Evolutionary conservation across 352 stramenopile genomes (phyloP), one percentile per base, ranked within the genome.

Genomic region (Plasmopara viticola): DNA sequence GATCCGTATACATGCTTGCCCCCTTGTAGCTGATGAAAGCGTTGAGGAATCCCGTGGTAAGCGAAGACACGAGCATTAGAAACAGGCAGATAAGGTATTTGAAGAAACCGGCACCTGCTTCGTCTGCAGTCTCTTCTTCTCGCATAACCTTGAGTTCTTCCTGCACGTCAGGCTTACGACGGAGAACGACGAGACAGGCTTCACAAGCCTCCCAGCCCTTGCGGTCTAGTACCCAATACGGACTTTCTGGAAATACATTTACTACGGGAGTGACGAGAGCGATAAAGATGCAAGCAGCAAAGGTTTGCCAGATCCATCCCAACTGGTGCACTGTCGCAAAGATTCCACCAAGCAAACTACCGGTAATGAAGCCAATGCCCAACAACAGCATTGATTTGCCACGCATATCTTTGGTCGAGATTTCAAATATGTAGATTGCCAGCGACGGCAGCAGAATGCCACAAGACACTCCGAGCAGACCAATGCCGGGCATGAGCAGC

Each of bases 301-400:
- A 90, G 6, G 58, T 67, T 48, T 90, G 79, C 79, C 79, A 90
- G 42, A 90, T 74, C 79, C 79, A 90, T 13, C 77, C 79, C 28
- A 90, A 52, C 49, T 83, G 65, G 48, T 82, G 74, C 14, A 83
- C 61, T 0, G 72, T 74, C 18, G 66, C 66, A 39, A 84, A 90
- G 41, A 77, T 70, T 0, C 57, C 66, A 9, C 68, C 64, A n/a
- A 79, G 41, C 31, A 91, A 54, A n/a, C 56, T 76, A 30, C 80
- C 80, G n/a, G 59, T 41, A 25, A 87, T 68, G 42, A 87, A 86
- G 10, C 80, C 80, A 9, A 81, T 60, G 20, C 76, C 75, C 4
- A 91, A 57, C 5, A 89, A 41, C 38, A 91, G 57, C 25, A 91
- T 72, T 15, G 74, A 70, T 44, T 88, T 88, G 42, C 71, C 75